Percentiles rank a stretch among this genome's conserved stretches.
These are phyloP conservation scores for Colletotrichum sidae DNA, from an alignment of 2,329 filamentous ascomycete genomes.

Conservation along the genomic window DNA sequence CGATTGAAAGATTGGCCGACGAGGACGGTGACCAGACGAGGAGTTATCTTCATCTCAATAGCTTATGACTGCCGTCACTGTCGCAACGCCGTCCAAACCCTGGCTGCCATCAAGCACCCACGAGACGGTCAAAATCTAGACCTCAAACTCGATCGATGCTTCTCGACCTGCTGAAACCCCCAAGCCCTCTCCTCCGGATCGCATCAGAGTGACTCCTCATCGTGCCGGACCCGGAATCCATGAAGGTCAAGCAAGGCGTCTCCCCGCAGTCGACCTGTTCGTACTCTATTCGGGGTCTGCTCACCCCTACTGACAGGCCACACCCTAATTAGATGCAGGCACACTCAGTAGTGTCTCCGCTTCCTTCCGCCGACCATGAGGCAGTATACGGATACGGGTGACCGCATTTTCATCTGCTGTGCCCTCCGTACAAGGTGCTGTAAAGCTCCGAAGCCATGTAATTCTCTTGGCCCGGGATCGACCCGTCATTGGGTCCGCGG, in stretches of 20 bases:
- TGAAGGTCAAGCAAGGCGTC: conserved; percentile 10
- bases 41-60: too few relatives aligned
- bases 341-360: neutral
- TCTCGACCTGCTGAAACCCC: conserved; percentile 20
- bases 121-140: neutral
- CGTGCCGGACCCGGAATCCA: too few relatives aligned
- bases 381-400: too few relatives aligned
- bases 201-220: neutral
- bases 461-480: conserved; percentile 18
- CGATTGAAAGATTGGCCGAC: neutral
- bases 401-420: too few relatives aligned
- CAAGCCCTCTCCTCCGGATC: neutral
- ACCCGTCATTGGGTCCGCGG: conserved; percentile 25
- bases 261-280: conserved; percentile 21
- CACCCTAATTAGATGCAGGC: conserved; percentile 15
- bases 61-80: neutral
- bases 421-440: too few relatives aligned
- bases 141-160: conserved; percentile 2
- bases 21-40: neutral
- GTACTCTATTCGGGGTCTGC: conserved; percentile 2
- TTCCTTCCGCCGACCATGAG: too few relatives aligned
- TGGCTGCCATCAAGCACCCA: neutral
- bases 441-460: conserved; percentile 12
- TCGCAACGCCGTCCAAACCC: neutral
- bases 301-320: conserved; percentile 26